Percentiles rank a stretch among this genome's conserved stretches.
Conservation (phyloP, 1,284 basidiomycete genomes). For the Microbotryum violaceum region DNA sequence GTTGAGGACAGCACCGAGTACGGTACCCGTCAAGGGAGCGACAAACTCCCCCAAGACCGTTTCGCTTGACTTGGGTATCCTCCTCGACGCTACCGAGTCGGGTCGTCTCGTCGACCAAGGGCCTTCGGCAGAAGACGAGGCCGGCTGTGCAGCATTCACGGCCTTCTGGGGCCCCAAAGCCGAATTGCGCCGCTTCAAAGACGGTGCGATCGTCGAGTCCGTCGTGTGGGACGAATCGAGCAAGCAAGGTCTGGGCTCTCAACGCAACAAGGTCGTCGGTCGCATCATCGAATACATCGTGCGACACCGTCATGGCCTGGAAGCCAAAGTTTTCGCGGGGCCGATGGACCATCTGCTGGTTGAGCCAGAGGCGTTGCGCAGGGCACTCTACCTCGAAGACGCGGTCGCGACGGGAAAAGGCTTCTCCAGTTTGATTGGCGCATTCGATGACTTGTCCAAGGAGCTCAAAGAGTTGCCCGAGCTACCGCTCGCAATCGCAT, state of each 20-base stretch:
- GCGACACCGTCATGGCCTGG: constrained; percentile 62
- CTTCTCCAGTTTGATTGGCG: constrained; percentile 67
- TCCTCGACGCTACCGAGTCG: constrained; percentile 62
- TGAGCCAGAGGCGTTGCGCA: constrained; percentile 33
- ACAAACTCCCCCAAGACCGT: constrained; percentile 42
- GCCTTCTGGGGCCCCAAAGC: constrained; percentile 86
- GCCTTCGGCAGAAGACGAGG: constrained; percentile 58
- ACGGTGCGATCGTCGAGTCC: constrained; percentile 84
- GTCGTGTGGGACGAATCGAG: constrained; percentile 72
- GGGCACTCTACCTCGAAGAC: constrained; percentile 39
- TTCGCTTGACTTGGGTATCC: constrained; percentile 57
- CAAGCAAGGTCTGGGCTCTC: constrained; percentile 48
- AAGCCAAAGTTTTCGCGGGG: constrained; percentile 47
- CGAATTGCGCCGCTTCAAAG: constrained; percentile 93
- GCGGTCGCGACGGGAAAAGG: constrained; percentile 37
- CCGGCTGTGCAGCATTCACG: constrained; percentile 56
- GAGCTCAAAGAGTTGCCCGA: constrained; percentile 63
- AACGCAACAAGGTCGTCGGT: constrained; percentile 68
- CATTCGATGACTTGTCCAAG: constrained; percentile 74
- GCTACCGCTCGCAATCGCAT: constrained; percentile 72
- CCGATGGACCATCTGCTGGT: constrained; percentile 61
- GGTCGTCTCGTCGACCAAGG: constrained; percentile 82
- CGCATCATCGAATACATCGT: constrained; percentile 70
- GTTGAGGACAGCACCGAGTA: neutral
- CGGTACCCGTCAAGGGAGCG: neutral